phyloP scores from a whole-genome alignment of 768 basidiomycete species.

The Gymnopilus junonius region DNA sequence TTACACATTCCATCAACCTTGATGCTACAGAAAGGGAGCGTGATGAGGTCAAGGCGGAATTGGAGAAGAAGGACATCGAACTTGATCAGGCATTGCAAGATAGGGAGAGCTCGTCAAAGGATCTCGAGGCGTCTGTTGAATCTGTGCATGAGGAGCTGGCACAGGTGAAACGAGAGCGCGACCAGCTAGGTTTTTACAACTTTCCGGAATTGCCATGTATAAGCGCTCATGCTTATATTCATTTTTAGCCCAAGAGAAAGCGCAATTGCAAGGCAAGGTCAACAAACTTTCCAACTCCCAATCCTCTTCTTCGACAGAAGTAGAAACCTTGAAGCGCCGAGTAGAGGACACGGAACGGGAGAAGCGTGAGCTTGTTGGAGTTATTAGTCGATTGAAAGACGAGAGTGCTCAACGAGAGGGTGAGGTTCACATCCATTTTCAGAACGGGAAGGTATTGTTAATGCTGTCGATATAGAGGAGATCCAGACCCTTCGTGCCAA shows the following conservation, averaged over 20 bases:
- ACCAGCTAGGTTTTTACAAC: constrained; percentile 60
- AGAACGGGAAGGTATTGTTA: background rate
- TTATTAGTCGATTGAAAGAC: constrained; percentile 82
- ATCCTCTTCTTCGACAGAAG: constrained; percentile 63
- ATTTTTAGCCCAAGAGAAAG: constrained; percentile 39
- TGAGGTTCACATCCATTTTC: constrained; percentile 34
- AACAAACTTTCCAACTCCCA: constrained; percentile 60
- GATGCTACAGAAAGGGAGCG: constrained; percentile 64
- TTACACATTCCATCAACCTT: constrained; percentile 58
- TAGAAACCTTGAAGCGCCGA: constrained; percentile 59
- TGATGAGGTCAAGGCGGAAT: constrained; percentile 71
- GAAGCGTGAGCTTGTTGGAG: constrained; percentile 86
- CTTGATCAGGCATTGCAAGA: constrained; percentile 86
- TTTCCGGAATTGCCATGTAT: constrained; percentile 11
- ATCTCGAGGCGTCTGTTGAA: constrained; percentile 59
- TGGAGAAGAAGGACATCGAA: constrained; percentile 78
- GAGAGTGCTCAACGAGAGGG: constrained; percentile 78
- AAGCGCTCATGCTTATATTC: constrained; percentile 21
- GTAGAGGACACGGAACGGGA: constrained; percentile 84
- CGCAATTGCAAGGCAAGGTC: constrained; percentile 58
- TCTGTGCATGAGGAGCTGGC: constrained; percentile 58
- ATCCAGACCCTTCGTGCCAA: constrained; percentile 67
- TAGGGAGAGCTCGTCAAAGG: constrained; percentile 62
- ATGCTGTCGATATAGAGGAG: constrained; percentile 58
- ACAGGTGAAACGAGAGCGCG: constrained; percentile 62